Evolutionary conservation across 2,329 filamentous ascomycete species (phyloP).

Genomic region (Fusarium equiseti): DNA sequence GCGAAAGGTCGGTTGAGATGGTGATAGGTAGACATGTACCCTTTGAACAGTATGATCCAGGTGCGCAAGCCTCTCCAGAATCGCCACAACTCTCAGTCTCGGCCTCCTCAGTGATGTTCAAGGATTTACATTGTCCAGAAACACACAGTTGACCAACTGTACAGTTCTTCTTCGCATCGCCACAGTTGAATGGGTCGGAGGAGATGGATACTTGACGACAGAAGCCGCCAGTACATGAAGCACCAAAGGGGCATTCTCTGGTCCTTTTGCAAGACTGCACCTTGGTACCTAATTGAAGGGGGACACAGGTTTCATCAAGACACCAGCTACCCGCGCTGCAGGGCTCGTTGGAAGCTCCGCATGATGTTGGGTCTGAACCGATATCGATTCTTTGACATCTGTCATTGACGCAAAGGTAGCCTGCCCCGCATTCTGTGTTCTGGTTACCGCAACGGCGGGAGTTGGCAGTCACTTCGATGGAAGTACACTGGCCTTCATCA

Average conservation of each 20-base stretch:
- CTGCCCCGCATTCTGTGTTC: conserved; percentile 8
- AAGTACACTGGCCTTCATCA: conserved; percentile 18
- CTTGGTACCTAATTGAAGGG: conserved; percentile 34
- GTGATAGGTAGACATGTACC: conserved; percentile 14
- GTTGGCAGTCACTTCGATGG: conserved; percentile 31
- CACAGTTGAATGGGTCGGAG: conserved; percentile 28
- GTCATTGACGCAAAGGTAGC: conserved; percentile 34
- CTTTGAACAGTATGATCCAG: conserved; percentile 25
- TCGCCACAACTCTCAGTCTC: conserved; percentile 11
- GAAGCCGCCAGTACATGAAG: conserved; percentile 10
- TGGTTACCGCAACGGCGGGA: conserved; percentile 22
- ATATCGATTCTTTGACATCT: conserved; percentile 32
- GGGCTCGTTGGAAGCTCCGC: conserved; percentile 16
- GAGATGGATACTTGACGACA: conserved; percentile 31
- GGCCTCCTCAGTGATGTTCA: conserved; percentile 15
- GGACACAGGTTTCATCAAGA: conserved; percentile 33
- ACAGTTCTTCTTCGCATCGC: conserved; percentile 12
- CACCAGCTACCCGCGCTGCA: conserved; percentile 40
- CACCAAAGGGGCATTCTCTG: conserved; percentile 19
- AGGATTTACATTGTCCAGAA: conserved; percentile 15
- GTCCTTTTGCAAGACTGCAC: conserved; percentile 27
- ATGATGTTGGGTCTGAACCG: conserved; percentile 29
- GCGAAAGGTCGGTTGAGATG: conserved; percentile 26
- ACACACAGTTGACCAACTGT: conserved; percentile 28
- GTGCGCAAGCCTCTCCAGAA: conserved; percentile 1